Evolutionary conservation across 1,284 basidiomycete species (phyloP), one percentile per base, ranked within the genome.

Genomic region (Austroboletus novae-zelandiae): DNA sequence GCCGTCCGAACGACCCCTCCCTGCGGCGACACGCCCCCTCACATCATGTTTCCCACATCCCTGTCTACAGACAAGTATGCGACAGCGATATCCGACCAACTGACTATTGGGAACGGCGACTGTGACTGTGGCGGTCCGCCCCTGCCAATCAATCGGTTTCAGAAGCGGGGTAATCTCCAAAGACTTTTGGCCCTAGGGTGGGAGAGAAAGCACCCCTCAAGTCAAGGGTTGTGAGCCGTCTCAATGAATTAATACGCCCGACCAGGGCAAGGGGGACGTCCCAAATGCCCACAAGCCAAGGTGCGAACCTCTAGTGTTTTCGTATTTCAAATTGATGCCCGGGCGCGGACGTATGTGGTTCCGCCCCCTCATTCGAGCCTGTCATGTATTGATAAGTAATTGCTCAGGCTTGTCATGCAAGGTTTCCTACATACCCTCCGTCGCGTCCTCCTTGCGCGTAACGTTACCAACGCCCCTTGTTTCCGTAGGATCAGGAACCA

Each of bases 301-400:
- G 20, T 23, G 20, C 20, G 57, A 59, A 46, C 43, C 49, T 63
- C 58, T 65, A 53, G 49, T 18, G 27, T 61, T 65, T 47, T 13
- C 34, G 10, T 40, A 61, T 61, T 61, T 61, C 52, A 61, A 61
- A 61, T 65, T 34, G 11, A 10, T 17, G 17, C 36, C n/a, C n/a
- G 31, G 35, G 13, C 35, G 31, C 10, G 6, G 9, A 32, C 31
- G 14, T 14, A 32, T 6, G 14, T 14, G 2, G 31, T 10, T 32
- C 31, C 31, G 7, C 31, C 31, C 20, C 20, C 20, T 23, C 20
- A 5, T 23, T 23, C 20, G 20, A 23, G 20, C 20, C 20, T 23
- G 20, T 23, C 20, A 23, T 23, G 20, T 23, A 4, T 23, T n/a
- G n/a, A n/a, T n/a, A n/a, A n/a, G n/a, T n/a, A n/a, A 30, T 10